Conservation (phyloP, 441 rosid genomes). For the Croton setiger region DNA sequence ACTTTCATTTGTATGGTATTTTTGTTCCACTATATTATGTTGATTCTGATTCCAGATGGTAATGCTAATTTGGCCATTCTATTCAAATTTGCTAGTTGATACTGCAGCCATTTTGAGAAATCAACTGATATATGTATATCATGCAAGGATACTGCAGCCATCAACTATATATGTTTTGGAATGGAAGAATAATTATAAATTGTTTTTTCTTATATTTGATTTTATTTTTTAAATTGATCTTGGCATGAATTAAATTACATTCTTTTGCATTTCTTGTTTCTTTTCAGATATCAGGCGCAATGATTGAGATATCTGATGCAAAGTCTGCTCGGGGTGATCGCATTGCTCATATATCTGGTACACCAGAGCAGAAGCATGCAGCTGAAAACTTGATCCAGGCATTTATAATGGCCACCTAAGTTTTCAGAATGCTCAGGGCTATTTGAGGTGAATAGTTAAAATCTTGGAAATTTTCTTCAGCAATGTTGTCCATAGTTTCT, state of each 20-base stretch:
- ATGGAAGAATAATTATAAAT: too few species aligned
- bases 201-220: too few species aligned
- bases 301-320: conserved; percentile 83
- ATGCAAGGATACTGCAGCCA: not conserved
- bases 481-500: conserved; percentile 36
- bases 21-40: not conserved
- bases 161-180: too few species aligned
- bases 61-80: not conserved
- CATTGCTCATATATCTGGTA: conserved; percentile 81
- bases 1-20: not conserved
- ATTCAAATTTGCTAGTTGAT: not conserved
- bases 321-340: conserved; percentile 77
- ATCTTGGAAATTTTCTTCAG: conserved; percentile 30
- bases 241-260: not conserved
- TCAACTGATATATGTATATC: not conserved
- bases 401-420: conserved; percentile 87
- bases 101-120: not conserved
- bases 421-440: conserved; percentile 18
- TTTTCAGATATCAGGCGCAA: conserved; percentile 93
- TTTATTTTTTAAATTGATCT: too few species aligned
- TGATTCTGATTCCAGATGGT: not conserved
- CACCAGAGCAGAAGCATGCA: conserved; percentile 80
- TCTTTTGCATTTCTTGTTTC: conserved; percentile 19
- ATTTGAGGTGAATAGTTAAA: conserved; percentile 41
- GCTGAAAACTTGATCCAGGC: conserved; percentile 98